Evolutionary conservation across 495 filamentous ascomycete species (phyloP), one percentile per base, ranked within the genome.

Genomic region (Trichoderma reesei): DNA sequence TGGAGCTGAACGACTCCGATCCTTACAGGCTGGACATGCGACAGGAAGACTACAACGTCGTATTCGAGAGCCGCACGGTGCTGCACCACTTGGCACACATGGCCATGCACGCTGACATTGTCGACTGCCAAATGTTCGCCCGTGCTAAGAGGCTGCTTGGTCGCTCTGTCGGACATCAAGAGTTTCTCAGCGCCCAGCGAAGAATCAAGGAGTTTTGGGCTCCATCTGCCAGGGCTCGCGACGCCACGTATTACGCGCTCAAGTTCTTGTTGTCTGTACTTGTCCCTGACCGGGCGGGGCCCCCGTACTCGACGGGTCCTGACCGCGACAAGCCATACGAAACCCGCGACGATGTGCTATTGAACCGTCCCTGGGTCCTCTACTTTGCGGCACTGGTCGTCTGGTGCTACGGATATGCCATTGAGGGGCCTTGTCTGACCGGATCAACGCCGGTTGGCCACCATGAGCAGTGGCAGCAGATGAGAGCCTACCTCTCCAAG

Each of bases 91-190:
- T 98, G 9, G 95, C 94, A 3, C 94, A 98, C 72, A 97, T 98
- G 91, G 91, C 90, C 3, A 96, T 96, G 81, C 93, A 98, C 72
- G 93, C 97, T 9, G 94, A 98, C 71, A 90, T 98, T 56, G 90
- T 93, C n/a, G 93, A 97, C 72, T 92, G 92, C 70, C 94, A 97
- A 73, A 94, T 98, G 66, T 97, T 95, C 71, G 94, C 92, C 9
- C 87, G 91, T 3, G 91, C 93, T 0, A 85, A 86, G 64, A 80
- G 92, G 26, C 79, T 97, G 10, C 83, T 98, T 41, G 93, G 95
- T 10, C 86, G 93, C 37, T 87, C 88, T 1, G 94, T 97, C 68
- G 90, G 90, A 0, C 78, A 84, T 3, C 84, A 88, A 64, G 94
- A 98, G 75, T 86, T 93, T 60, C 84, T 78, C 60, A 87, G 85